phyloP scores from a whole-genome alignment of 2,329 filamentous ascomycete species.

The Microdochium trichocladiopsis region DNA sequence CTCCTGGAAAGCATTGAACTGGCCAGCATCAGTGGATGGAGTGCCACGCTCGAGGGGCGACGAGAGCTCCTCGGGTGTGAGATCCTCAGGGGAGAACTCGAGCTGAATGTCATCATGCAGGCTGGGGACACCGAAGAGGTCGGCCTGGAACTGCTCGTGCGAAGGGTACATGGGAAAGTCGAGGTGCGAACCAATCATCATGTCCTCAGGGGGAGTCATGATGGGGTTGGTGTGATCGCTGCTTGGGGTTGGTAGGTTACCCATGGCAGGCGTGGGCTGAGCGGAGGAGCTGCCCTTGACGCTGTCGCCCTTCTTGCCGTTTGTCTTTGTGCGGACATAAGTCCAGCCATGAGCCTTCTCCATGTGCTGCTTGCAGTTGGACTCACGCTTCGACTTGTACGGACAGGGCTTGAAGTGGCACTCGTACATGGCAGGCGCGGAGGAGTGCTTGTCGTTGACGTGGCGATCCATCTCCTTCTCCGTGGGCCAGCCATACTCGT shows the following conservation, averaged over 20 bases:
- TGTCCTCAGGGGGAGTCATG: constrained; percentile 51
- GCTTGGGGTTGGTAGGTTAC: constrained; percentile 56
- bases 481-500: constrained; percentile 85
- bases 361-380: constrained; percentile 98
- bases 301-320: constrained; percentile 56
- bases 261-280: constrained; percentile 51
- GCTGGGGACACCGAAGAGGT: constrained; percentile 28
- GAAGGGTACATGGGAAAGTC: constrained; percentile 44
- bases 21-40: constrained; percentile 35
- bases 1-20: constrained; percentile 53
- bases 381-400: constrained; percentile 92
- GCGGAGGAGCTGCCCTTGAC: constrained; percentile 36
- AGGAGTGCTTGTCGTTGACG: constrained; percentile 90
- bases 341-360: constrained; percentile 89
- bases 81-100: constrained; percentile 23
- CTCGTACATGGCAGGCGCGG: constrained; percentile 71
- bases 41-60: constrained; percentile 43
- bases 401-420: constrained; percentile 79
- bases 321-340: constrained; percentile 91
- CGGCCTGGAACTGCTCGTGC: constrained; percentile 37
- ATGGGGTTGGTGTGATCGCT: constrained; percentile 46
- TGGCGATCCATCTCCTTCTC: constrained; percentile 97
- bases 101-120: constrained; percentile 31
- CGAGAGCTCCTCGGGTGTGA: constrained; percentile 27
- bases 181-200: constrained; percentile 25